Evolutionary conservation across 345 rosid genomes (phyloP), one percentile per base, ranked within the genome.

Genomic region (Eutrema heterophyllum): DNA sequence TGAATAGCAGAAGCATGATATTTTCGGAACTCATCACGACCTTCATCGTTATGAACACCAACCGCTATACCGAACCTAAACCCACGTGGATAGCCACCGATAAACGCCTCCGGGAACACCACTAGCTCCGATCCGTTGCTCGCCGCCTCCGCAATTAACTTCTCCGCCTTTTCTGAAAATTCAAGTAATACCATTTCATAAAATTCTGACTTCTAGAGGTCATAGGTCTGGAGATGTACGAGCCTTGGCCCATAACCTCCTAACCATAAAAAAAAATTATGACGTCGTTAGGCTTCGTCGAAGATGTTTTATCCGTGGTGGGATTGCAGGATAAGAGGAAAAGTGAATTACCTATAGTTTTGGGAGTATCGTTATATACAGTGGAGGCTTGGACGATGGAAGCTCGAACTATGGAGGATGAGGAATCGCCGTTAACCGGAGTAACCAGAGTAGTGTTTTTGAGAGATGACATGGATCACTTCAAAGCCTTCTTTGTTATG

Each of bases 311-410:
- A 21, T 21, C 21, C 21, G 21, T 21, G 21, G 21, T 21, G 21
- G 21, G 21, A 21, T 21, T 21, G 21, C 21, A 21, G 21, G 21
- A 21, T 21, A 21, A 21, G 21, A 21, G 30, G 30, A 27, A 27
- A 8, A 48, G 2, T 18, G 51, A 24, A 2, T 32, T 70, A 71
- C 75, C 60, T 5, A 90, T 74, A 49, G 98, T 93, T 61, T 92
- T 87, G 9, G 96, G 86, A 5, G 96, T 90, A 69, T 86, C 89
- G 67, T 91, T 86, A 80, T 85, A 89, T 62, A 89, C 74, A 21
- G 97, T 91, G 84, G 97, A 86, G 55, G 97, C 92, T 78, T 91
- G 97, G 73, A 89, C 91, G 16, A 91, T 85, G 41, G 94, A 82
- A 63, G 84, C 94, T 24, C 98, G 86, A n/a, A 91, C 86, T 40